Base-by-base conservation (phyloP, 306 rosid genomes). In the Vigna angularis region DNA sequence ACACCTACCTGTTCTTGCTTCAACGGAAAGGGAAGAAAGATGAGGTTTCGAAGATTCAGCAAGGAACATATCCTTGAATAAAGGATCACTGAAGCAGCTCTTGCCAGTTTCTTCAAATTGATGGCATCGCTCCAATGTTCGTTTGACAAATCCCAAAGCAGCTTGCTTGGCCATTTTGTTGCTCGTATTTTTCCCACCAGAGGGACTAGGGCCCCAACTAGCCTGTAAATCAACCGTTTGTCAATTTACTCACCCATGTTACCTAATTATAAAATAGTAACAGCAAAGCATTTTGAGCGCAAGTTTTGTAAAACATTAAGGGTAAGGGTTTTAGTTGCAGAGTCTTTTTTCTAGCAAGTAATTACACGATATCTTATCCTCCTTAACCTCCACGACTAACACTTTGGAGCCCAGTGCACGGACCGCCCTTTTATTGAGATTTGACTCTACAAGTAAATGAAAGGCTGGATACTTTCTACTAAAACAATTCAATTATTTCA, bases 141-240 rank as follows among this genome's bases (percentile, higher is more conserved):
- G 88, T 86, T 89, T 96, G 74, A 90, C 88, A 90, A 93, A 83
- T 79, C 88, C 86, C 73, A 86, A 73, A 18, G 98, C 91, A 85
- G 98, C 94, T 76, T 88, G 98, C 90, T 88, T 96, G 78, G 97
- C 98, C 88, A 86, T 83, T 86, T 91, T 95, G 89, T 84, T 90
- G 84, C 90, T 86, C 48, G 97, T 86, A 87, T 86, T 86, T 87
- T 90, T 93, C 85, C 97, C 99, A 69, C 96, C 87, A 28, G 98
- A 80, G 17, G 93, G 77, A 88, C 85, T 85, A 70, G 96, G 83
- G 81, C 95, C 94, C 88, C 93, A 82, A 73, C 89, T 85, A 79
- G 92, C 87, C 99, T 95, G 87, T 56, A 48, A 83, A 86, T 47
- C 74, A 85, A 81, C 30, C 70, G 78, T 72, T 24, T 59, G 70